Evolutionary conservation across 106 monocot species (phyloP).

Genomic region (Xerophyta viscosa): DNA sequence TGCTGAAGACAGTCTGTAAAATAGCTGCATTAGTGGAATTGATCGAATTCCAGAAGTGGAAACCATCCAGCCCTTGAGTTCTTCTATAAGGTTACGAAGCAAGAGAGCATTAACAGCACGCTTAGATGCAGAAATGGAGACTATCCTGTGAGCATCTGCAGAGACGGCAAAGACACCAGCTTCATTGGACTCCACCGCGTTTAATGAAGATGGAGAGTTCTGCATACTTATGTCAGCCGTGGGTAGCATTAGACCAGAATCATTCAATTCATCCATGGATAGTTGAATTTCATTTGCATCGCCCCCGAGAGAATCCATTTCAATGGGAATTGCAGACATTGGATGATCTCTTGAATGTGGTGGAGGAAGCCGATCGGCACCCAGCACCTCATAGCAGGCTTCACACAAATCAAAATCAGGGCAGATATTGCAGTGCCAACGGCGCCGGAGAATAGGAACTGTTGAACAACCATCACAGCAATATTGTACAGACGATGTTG

Average conservation of each 20-base stretch:
- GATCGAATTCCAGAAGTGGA: slow-evolving; percentile 68
- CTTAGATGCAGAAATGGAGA: slow-evolving; percentile 92
- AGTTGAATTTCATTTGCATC: slow-evolving; percentile 74
- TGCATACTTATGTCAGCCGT: slow-evolving; percentile 36
- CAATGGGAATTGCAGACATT: slow-evolving; percentile 96
- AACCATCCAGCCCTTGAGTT: slow-evolving; percentile 94
- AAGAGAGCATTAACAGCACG: slow-evolving; percentile 85
- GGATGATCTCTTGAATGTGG: slow-evolving; percentile 91
- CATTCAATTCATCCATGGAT: slow-evolving; percentile 73
- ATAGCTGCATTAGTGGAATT: slow-evolving; percentile 94
- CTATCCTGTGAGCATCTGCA: slow-evolving; percentile 53
- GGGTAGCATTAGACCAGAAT: slow-evolving; percentile 37
- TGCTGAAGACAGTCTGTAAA: slow-evolving; percentile 89
- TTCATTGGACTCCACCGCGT: slow-evolving; percentile 61
- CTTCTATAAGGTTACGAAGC: slow-evolving; percentile 64
- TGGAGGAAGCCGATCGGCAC: slow-evolving; percentile 80
- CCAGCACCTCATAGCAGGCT: slow-evolving; percentile 91
- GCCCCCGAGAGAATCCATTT: slow-evolving; percentile 66
- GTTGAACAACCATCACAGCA: slow-evolving; percentile 99
- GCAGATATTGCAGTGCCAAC: slow-evolving; percentile 97
- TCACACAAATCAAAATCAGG: slow-evolving; percentile 99
- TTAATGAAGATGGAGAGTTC: slow-evolving; percentile 42
- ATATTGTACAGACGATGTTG: slow-evolving; percentile 88
- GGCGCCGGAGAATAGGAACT: slow-evolving; percentile 82
- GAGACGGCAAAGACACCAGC: slow-evolving; percentile 40